Conservation (phyloP, 352 stramenopile species). For the Aphanomyces euteiches region DNA sequence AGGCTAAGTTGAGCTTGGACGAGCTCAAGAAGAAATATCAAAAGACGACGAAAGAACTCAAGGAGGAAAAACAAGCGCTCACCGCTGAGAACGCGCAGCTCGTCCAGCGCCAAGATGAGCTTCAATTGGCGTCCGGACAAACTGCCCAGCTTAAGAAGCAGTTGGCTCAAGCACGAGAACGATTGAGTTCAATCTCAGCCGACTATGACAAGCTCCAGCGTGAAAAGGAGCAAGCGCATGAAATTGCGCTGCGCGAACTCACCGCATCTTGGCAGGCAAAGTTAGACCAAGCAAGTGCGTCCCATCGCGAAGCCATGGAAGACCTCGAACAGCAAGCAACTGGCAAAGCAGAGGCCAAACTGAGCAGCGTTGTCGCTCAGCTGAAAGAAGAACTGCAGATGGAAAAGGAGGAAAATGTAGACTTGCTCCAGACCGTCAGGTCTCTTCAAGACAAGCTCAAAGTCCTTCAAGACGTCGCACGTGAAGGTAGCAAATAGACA, state of each 20-base stretch:
- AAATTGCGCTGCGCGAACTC: background rate
- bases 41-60: slow-evolving; percentile 24
- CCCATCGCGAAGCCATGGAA: background rate
- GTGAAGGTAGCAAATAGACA: slow-evolving; percentile 14
- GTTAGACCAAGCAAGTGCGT: background rate
- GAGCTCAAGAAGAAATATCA: slow-evolving; percentile 25
- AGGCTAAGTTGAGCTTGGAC: slow-evolving; percentile 15
- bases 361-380: background rate
- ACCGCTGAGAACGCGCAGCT: slow-evolving; percentile 24
- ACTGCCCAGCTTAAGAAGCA: slow-evolving; percentile 26
- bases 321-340: background rate
- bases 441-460: slow-evolving; percentile 28
- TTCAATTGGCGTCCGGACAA: background rate
- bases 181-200: background rate
- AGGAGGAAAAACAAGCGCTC: slow-evolving; percentile 23
- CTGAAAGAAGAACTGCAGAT: slow-evolving; percentile 27
- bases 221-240: background rate
- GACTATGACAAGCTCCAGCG: slow-evolving; percentile 7
- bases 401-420: slow-evolving; percentile 31
- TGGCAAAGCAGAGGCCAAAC: background rate
- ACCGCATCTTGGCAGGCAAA: background rate
- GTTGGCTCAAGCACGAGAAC: slow-evolving; percentile 23
- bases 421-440: slow-evolving; percentile 29
- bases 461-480: background rate
- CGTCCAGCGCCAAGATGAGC: slow-evolving; percentile 20